Evolutionary conservation across 108 stramenopile genomes (phyloP).

Genomic region (Pseudonitzschia pungens): DNA sequence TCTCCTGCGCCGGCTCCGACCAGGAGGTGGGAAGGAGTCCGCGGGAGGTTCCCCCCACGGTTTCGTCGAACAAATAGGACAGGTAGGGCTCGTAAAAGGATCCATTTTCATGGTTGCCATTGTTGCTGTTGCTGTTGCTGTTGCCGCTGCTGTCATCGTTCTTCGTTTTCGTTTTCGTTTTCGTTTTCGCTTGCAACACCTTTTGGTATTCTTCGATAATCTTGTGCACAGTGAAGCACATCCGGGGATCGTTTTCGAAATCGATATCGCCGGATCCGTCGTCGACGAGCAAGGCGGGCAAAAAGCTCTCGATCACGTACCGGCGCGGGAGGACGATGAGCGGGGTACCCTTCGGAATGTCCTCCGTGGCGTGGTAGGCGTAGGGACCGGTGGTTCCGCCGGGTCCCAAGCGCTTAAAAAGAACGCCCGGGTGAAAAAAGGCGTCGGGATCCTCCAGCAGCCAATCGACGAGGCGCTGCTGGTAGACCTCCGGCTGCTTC

Average conservation of each 20-base stretch:
- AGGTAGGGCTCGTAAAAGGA: conserved; percentile 55
- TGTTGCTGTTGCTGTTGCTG: neutral
- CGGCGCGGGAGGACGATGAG: conserved; percentile 37
- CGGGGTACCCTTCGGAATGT: conserved; percentile 25
- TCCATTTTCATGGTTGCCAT: neutral
- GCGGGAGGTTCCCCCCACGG: conserved; percentile 12
- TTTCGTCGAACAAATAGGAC: conserved; percentile 48
- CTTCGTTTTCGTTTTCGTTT: too few relatives aligned
- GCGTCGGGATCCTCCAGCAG: neutral
- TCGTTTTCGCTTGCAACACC: too few relatives aligned
- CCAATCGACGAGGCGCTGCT: conserved; percentile 7
- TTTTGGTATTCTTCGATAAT: conserved; percentile 36
- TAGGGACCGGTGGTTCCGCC: conserved; percentile 13
- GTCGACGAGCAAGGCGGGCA: too few relatives aligned
- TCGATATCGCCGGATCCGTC: too few relatives aligned
- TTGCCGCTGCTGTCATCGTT: conserved; percentile 39
- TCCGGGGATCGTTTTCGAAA: neutral
- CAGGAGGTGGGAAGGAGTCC: conserved; percentile 54
- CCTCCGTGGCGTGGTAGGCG: conserved; percentile 35
- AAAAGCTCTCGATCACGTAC: neutral
- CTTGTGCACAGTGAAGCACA: conserved; percentile 30
- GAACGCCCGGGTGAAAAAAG: conserved; percentile 3
- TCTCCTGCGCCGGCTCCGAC: conserved; percentile 12
- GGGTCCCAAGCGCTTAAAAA: neutral
- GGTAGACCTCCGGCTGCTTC: conserved; percentile 11